Evolutionary conservation across 495 filamentous ascomycete genomes (phyloP).

Genomic region (Apodospora peruviana): DNA sequence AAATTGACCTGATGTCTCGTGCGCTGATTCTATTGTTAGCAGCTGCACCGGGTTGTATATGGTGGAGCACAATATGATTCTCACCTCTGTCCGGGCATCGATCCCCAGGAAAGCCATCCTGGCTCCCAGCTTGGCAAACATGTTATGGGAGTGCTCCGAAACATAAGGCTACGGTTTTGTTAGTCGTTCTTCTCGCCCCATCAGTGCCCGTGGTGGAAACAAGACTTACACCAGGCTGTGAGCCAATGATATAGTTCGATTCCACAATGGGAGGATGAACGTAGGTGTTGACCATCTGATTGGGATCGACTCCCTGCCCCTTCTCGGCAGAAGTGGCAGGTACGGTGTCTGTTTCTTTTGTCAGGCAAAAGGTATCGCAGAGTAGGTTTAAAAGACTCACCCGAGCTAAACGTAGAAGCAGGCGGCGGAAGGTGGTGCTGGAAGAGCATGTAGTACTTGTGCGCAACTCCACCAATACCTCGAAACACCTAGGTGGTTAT

Average conservation of each 20-base stretch:
- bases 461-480: conserved; percentile 80
- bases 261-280: conserved; percentile 58
- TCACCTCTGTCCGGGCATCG: conserved; percentile 75
- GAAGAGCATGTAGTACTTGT: conserved; percentile 91
- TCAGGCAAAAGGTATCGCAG: not conserved
- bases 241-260: conserved; percentile 73
- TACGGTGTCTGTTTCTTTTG: conserved; percentile 15
- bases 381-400: conserved; percentile 11
- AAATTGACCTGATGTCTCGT: conserved; percentile 91
- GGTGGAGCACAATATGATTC: not conserved
- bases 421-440: conserved; percentile 88
- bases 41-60: not conserved
- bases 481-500: conserved; percentile 57
- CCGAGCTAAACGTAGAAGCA: conserved; percentile 73
- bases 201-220: too few relatives aligned
- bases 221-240: conserved; percentile 52
- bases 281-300: conserved; percentile 62
- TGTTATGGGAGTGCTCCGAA: conserved; percentile 68
- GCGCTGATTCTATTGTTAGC: conserved; percentile 35
- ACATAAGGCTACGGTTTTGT: conserved; percentile 53
- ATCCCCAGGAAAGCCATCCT: conserved; percentile 81
- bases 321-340: conserved; percentile 16
- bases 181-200: not conserved
- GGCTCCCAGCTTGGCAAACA: conserved; percentile 80
- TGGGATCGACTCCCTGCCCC: conserved; percentile 53